These are phyloP conservation scores for Hypoxylon sp. DNA, from an alignment of 2,329 filamentous ascomycete genomes.

Conservation along the genomic window DNA sequence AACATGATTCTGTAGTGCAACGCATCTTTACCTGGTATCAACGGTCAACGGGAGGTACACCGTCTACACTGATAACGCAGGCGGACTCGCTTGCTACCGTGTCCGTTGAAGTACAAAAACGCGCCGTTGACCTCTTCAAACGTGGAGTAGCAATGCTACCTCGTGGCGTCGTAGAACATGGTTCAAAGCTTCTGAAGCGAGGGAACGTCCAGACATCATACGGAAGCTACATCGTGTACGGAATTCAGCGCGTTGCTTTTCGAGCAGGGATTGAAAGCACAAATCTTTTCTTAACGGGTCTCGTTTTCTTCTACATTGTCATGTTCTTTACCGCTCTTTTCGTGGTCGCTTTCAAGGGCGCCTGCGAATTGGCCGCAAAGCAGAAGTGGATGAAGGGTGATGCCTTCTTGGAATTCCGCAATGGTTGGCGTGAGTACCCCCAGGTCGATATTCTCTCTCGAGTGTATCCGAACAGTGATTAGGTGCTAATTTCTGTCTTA, in stretches of 20 bases:
- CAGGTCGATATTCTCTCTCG: not conserved
- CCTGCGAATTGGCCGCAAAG: slow-evolving; percentile 82
- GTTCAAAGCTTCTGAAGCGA: slow-evolving; percentile 66
- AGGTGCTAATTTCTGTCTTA: slow-evolving; percentile 11
- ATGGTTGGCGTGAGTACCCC: slow-evolving; percentile 77
- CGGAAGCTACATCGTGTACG: slow-evolving; percentile 76
- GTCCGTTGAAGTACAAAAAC: slow-evolving; percentile 87
- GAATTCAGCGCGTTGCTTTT: slow-evolving; percentile 92
- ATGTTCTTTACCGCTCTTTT: slow-evolving; percentile 80
- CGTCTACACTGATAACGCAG: slow-evolving; percentile 82
- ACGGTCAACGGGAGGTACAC: slow-evolving; percentile 88
- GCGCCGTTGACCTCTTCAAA: slow-evolving; percentile 65
- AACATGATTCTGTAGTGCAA: slow-evolving; percentile 71
- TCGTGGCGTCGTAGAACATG: slow-evolving; percentile 56
- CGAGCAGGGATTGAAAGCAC: slow-evolving; percentile 86
- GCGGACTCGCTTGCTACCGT: slow-evolving; percentile 80
- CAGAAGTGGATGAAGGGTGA: slow-evolving; percentile 84
- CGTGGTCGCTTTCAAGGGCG: slow-evolving; percentile 84
- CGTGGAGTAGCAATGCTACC: slow-evolving; percentile 70
- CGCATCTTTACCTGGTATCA: slow-evolving; percentile 95
- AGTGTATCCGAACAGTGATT: not conserved
- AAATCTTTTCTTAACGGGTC: slow-evolving; percentile 93
- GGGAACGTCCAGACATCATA: slow-evolving; percentile 67
- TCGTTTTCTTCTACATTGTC: slow-evolving; percentile 90
- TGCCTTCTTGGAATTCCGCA: slow-evolving; percentile 93